phyloP scores from a whole-genome alignment of 2,329 filamentous ascomycete species.

The Botrytis squamosa region DNA sequence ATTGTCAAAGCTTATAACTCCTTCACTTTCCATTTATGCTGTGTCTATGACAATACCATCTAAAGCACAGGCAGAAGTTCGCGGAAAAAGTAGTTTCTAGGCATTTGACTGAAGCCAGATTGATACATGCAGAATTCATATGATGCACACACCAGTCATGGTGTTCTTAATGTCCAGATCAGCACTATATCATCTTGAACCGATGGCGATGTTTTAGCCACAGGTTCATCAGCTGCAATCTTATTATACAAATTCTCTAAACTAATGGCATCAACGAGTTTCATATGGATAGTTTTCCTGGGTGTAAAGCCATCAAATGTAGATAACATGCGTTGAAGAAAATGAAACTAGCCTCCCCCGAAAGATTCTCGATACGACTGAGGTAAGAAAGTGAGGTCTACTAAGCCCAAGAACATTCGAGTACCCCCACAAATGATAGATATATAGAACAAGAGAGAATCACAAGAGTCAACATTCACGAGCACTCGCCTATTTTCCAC shows the following conservation, averaged over 20 bases:
- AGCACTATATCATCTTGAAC: background rate
- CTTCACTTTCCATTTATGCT: background rate
- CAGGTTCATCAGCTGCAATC: rapidly evolving
- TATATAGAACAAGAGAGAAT: background rate
- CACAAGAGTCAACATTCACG: background rate
- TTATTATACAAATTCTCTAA: background rate
- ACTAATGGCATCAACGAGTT: rapidly evolving
- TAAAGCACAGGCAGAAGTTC: too few relatives aligned
- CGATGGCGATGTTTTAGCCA: too few relatives aligned
- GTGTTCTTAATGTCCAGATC: background rate
- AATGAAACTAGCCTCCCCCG: background rate
- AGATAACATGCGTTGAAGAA: background rate
- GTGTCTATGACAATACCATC: background rate
- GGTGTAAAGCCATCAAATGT: too few relatives aligned
- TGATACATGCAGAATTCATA: background rate
- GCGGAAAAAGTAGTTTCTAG: rapidly evolving
- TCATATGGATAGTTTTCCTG: background rate
- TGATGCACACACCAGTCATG: background rate
- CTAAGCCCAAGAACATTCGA: background rate
- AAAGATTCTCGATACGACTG: background rate
- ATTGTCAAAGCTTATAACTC: background rate
- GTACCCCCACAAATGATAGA: background rate
- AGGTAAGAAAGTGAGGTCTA: background rate
- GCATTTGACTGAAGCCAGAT: background rate
- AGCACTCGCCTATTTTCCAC: background rate